A percentile compares a stretch with the other conserved stretches of the same genome.
Conservation (phyloP, 768 basidiomycete species). For the Pleurotus djamor region DNA sequence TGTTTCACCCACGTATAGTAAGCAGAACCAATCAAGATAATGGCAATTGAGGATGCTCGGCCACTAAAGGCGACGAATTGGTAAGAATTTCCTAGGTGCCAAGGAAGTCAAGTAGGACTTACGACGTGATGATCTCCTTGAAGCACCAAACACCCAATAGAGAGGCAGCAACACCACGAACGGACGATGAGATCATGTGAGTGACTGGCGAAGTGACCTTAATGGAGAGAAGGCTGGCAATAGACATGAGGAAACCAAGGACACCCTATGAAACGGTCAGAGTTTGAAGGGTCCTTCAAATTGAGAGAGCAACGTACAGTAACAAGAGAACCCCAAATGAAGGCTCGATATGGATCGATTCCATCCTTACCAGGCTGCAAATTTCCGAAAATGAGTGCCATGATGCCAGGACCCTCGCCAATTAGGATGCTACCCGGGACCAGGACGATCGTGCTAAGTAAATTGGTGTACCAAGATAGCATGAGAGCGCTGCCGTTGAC, state of each 20-base stretch:
- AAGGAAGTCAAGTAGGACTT: conserved; percentile 20
- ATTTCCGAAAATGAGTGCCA: conserved; percentile 56
- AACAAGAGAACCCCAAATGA: conserved; percentile 76
- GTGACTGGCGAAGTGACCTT: conserved; percentile 98
- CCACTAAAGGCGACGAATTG: conserved; percentile 45
- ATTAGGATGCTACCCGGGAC: conserved; percentile 70
- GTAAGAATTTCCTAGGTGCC: background rate
- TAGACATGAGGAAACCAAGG: conserved; percentile 92
- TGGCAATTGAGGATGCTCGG: conserved; percentile 75
- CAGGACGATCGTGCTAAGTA: conserved; percentile 72
- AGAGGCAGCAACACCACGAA: conserved; percentile 92
- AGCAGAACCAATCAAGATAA: conserved; percentile 79
- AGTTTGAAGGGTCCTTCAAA: background rate
- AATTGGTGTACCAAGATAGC: conserved; percentile 91
- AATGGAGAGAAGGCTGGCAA: conserved; percentile 91
- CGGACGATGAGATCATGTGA: conserved; percentile 96
- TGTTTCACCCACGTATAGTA: conserved; percentile 91
- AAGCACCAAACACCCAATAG: conserved; percentile 82
- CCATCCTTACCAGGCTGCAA: conserved; percentile 31
- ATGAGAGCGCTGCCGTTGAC: conserved; percentile 84
- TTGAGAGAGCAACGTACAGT: conserved; percentile 42
- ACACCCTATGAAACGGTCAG: conserved; percentile 50
- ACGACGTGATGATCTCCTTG: conserved; percentile 77
- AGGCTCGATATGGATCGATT: conserved; percentile 54
- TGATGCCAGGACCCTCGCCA: conserved; percentile 70